Base-by-base conservation (phyloP, 371 early-diverging fungal species). In the Rhizopus sp. region DNA sequence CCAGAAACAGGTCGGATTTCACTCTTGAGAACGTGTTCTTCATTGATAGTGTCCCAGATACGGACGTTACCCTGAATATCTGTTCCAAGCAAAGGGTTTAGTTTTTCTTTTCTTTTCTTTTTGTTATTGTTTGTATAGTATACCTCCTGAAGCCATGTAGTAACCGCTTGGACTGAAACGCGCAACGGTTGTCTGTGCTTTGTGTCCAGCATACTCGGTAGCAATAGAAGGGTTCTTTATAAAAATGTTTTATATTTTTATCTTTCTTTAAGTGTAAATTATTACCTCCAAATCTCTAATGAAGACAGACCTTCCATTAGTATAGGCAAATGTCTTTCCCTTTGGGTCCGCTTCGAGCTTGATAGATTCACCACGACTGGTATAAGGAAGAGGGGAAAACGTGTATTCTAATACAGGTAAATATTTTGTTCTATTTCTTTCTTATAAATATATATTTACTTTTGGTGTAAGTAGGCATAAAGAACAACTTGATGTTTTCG, bases 61-160 rank as follows among this genome's bases (percentile, higher is more conserved):
- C 96, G 87, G 30, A 98, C 85, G 63, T 91, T 93, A 53, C 99
- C 99, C 34, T 82, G 64, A 12, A 79, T 83, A 72, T 96, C 95
- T 91, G 64, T 35, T 6, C 32, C 7, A 12, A 10, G 10, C 3
- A 39, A 7, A 41, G 40, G 13, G 12, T 39, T 17, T 13, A 35
- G 15, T 9, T 1, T 29, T 6, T 13, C 31, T n/a, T n/a, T n/a
- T n/a, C n/a, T n/a, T n/a, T n/a, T 7, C 12, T 15, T 17, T 50
- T 51, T 12, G 2, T 38, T 33, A 32, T 46, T 29, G 12, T 32
- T n/a, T 17, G 23, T 23, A 23, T 45, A 0, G 30, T 54, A 15
- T 76, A 93, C 93, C 96, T 68, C 91, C 97, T 31, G 96, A 94
- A 2, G 97, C 96, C 56, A 95, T 88, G 75, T 97, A 98, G 75